Conservation (phyloP, 257 asterid species). For the Ligustrum vulgare region DNA sequence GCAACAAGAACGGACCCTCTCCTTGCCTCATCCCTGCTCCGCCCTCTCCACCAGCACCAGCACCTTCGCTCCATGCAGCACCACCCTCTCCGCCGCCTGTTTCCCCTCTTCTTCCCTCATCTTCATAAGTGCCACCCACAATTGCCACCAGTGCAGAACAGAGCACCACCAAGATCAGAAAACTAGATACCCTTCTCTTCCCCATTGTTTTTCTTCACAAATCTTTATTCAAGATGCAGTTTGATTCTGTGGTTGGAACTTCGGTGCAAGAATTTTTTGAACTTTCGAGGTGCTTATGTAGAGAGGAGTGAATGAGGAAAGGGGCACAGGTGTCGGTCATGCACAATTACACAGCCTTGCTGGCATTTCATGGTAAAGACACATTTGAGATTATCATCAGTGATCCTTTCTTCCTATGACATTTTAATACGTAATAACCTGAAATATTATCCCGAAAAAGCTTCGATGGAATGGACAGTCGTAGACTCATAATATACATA, state of each 20-base stretch:
- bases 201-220: constrained; percentile 6
- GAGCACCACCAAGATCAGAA: constrained; percentile 29
- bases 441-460: no score
- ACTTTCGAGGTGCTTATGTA: constrained; percentile 33
- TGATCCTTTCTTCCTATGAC: no score
- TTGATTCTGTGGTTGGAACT: no score
- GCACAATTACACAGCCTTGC: constrained; percentile 45
- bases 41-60: constrained; percentile 1
- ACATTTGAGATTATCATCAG: neutral
- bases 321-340: constrained; percentile 59
- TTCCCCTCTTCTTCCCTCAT: constrained; percentile 17
- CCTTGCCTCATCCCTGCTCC: constrained; percentile 34
- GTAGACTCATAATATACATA: no score
- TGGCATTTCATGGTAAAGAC: constrained; percentile 51
- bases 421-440: no score
- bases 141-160: constrained; percentile 20
- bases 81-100: neutral
- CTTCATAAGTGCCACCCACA: constrained; percentile 18
- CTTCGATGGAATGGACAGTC: no score
- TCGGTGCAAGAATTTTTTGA: neutral
- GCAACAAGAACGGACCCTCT: constrained; percentile 51
- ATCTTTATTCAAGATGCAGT: neutral
- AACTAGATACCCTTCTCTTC: constrained; percentile 9
- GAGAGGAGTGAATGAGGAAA: constrained; percentile 26
- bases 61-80: constrained; percentile 19